Conservation (phyloP, 2,329 filamentous ascomycete genomes). For the Xylaria sp. region DNA sequence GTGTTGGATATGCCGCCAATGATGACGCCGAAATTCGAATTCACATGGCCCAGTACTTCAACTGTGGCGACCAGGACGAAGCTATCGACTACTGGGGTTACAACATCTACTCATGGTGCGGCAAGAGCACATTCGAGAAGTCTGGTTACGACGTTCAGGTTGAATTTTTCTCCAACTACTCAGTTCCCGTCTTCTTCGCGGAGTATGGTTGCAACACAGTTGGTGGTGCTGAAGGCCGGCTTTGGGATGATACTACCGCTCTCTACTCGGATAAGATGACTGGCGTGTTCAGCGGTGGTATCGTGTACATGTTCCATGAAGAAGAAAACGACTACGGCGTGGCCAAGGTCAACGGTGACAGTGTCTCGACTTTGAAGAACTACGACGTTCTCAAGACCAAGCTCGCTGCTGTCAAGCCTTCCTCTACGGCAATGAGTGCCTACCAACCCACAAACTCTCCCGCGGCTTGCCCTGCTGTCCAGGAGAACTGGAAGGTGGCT, state of each 20-base stretch:
- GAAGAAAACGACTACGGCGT: conserved; percentile 78
- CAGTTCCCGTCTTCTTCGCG: conserved; percentile 82
- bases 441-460: conserved; percentile 74
- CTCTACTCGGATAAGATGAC: conserved; percentile 77
- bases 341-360: conserved; percentile 61
- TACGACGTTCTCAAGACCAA: conserved; percentile 71
- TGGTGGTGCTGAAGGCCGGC: conserved; percentile 63
- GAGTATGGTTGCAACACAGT: conserved; percentile 81
- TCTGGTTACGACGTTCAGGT: conserved; percentile 78
- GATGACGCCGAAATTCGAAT: conserved; percentile 78
- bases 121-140: conserved; percentile 69
- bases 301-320: conserved; percentile 87
- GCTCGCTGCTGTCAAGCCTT: conserved; percentile 69
- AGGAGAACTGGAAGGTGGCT: conserved; percentile 67
- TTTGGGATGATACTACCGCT: conserved; percentile 75
- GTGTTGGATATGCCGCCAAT: conserved; percentile 83
- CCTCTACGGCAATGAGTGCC: conserved; percentile 64
- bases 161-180: conserved; percentile 76
- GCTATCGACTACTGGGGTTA: conserved; percentile 86
- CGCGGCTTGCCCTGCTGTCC: conserved; percentile 70
- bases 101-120: conserved; percentile 91
- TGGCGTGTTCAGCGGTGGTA: conserved; percentile 79
- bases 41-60: conserved; percentile 78
- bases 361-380: conserved; percentile 69
- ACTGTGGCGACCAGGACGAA: conserved; percentile 69